phyloP scores from a whole-genome alignment of 1,139 yeast species.

The Hyphopichia pseudoburtonii region DNA sequence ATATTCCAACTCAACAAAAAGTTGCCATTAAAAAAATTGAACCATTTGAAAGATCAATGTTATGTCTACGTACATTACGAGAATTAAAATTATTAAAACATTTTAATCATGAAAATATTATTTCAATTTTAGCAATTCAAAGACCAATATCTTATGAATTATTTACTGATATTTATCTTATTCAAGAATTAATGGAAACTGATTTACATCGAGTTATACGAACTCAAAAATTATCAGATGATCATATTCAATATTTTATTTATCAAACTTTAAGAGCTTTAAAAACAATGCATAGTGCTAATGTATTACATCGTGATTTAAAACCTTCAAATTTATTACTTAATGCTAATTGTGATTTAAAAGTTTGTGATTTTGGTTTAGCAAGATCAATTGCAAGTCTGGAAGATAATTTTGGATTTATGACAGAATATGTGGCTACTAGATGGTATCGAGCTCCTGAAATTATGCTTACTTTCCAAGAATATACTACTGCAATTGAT shows the following conservation, averaged over 20 bases:
- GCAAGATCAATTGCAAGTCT: conserved; percentile 55
- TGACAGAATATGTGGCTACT: conserved; percentile 98
- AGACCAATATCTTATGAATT: conserved; percentile 74
- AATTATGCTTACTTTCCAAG: conserved; percentile 91
- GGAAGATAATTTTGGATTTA: conserved; percentile 56
- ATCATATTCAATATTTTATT: conserved; percentile 88
- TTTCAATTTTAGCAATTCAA: conserved; percentile 87
- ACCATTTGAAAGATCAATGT: conserved; percentile 91
- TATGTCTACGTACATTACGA: conserved; percentile 84
- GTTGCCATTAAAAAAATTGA: conserved; percentile 95
- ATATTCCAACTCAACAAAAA: conserved; percentile 81
- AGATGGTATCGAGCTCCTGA: conserved; percentile 98
- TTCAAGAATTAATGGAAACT: conserved; percentile 96
- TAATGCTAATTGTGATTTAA: conserved; percentile 90
- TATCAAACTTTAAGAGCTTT: conserved; percentile 90
- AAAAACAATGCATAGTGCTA: conserved; percentile 87
- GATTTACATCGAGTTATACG: conserved; percentile 89
- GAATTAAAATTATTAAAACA: conserved; percentile 87
- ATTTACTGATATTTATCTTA: conserved; percentile 84
- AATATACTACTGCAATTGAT: conserved; percentile 92
- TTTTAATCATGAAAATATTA: conserved; percentile 89
- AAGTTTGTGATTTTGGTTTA: conserved; percentile 92
- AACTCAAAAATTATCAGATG: conserved; percentile 82
- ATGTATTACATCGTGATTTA: conserved; percentile 88
- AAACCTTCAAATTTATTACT: conserved; percentile 86